Conservation (phyloP, 2,329 filamentous ascomycete genomes). For the Pyrenochaeta sp. region DNA sequence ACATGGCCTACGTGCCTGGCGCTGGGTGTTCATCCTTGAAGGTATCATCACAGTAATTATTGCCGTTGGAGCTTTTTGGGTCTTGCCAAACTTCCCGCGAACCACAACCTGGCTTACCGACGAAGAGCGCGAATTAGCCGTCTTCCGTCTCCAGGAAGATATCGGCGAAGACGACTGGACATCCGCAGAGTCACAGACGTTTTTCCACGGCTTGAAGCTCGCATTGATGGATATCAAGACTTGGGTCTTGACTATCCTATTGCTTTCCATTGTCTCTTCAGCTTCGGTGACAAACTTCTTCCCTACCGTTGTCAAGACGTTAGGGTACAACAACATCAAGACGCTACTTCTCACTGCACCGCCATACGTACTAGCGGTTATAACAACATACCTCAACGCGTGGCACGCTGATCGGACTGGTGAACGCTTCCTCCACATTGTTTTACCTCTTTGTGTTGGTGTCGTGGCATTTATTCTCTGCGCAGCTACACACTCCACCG, state of each 20-base stretch:
- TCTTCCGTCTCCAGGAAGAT: conserved; percentile 49
- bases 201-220: conserved; percentile 52
- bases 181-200: conserved; percentile 44
- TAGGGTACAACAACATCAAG: conserved; percentile 64
- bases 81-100: conserved; percentile 74
- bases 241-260: conserved; percentile 50
- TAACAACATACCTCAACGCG: conserved; percentile 71
- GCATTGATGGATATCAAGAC: conserved; percentile 52
- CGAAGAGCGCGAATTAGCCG: conserved; percentile 49
- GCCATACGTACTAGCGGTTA: conserved; percentile 59
- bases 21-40: conserved; percentile 76
- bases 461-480: conserved; percentile 73
- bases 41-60: conserved; percentile 70
- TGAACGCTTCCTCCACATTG: conserved; percentile 75
- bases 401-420: conserved; percentile 76
- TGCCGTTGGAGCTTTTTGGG: conserved; percentile 64
- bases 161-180: conserved; percentile 53
- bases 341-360: conserved; percentile 60
- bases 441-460: conserved; percentile 67
- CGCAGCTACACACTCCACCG: conserved; percentile 67
- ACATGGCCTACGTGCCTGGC: conserved; percentile 67
- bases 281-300: conserved; percentile 62
- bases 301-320: conserved; percentile 68
- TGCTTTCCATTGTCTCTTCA: conserved; percentile 52
- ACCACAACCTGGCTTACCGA: conserved; percentile 52